Conservation (phyloP, 768 basidiomycete genomes). For the Psilocybe tampanensis region DNA sequence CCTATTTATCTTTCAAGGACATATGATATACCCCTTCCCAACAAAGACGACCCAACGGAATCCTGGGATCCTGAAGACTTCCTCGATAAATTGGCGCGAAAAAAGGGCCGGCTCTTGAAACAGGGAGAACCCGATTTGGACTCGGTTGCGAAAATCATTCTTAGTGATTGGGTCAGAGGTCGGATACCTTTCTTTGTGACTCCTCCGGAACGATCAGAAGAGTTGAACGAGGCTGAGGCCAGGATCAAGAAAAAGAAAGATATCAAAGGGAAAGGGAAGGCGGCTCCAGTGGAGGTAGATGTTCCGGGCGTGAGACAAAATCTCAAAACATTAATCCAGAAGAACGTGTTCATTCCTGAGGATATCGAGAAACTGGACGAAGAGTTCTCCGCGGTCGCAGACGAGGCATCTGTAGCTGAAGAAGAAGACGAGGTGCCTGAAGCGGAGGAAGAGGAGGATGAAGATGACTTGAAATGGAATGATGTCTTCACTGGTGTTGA, state of each 20-base stretch:
- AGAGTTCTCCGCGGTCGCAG: slow-evolving; percentile 48
- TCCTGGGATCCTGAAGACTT: slow-evolving; percentile 78
- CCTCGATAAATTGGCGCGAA: slow-evolving; percentile 82
- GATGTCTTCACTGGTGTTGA: slow-evolving; percentile 76
- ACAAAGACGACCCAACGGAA: slow-evolving; percentile 51
- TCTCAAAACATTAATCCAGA: slow-evolving; percentile 84
- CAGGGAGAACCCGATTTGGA: slow-evolving; percentile 95
- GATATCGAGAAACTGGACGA: slow-evolving; percentile 73
- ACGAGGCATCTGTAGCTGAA: slow-evolving; percentile 41
- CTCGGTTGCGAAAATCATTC: slow-evolving; percentile 89
- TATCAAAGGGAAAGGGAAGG: slow-evolving; percentile 59
- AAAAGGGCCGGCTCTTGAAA: slow-evolving; percentile 89
- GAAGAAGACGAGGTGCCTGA: slow-evolving; percentile 44
- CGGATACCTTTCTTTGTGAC: slow-evolving; percentile 96
- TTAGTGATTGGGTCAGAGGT: slow-evolving; percentile 97
- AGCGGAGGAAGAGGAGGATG: slow-evolving; percentile 49
- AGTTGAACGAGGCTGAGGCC: slow-evolving; percentile 66
- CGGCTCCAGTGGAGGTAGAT: slow-evolving; percentile 37
- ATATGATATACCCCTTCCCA: slow-evolving; percentile 71
- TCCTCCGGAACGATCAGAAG: slow-evolving; percentile 83
- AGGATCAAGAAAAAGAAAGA: slow-evolving; percentile 48
- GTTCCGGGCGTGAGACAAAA: slow-evolving; percentile 82
- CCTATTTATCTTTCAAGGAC: slow-evolving; percentile 89
- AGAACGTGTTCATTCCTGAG: slow-evolving; percentile 84
- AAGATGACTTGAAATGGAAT: slow-evolving; percentile 76